Evolutionary conservation across 495 filamentous ascomycete genomes (phyloP), one percentile per base, ranked within the genome.

Genomic region (Hypomontagnella submonticulosa): DNA sequence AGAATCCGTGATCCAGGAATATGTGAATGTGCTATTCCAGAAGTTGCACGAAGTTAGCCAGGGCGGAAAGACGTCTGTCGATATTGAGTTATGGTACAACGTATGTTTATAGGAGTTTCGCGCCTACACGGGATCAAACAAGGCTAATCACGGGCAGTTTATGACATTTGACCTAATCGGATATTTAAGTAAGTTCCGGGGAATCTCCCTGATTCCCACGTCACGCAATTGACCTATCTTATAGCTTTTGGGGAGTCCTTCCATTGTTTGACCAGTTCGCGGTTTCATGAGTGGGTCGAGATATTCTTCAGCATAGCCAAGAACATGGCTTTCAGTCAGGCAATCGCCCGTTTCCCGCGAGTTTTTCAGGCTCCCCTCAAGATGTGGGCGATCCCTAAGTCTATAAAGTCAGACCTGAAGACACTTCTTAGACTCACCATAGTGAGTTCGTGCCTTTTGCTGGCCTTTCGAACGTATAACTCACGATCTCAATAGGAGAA

Each of bases 31-130:
- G n/a, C 63, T 86, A 2, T 71, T 86, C 13, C 48, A 57, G 63
- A 74, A 51, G 47, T 71, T 73, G 34, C 52, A 71, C 1, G 76
- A 75, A 44, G 32, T 61, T 18, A 34, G 54, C 16, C 4, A 23
- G 4, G 47, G 63, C 12, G 69, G 66, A 4, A 60, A 69, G 16
- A 63, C 69, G 27, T 53, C 67, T 65, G 44, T 76, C 7, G 69
- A 82, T 41, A 71, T 81, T 36, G 61, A 40, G 10, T 59, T 20
- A 16, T 85, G 83, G 83, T 82, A 77, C 63, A 83, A 83, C 53
- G 57, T 61, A 27, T 16, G 57, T 52, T 13, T 2, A 3, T 8
- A 4, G 43, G 1, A 12, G 10, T 9, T 9, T 18, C n/a, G 1
- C 7, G 16, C 18, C 27, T 18, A 9, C 19, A 2, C 1, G 9